These are phyloP conservation scores for Podospora australis DNA, from an alignment of 495 filamentous ascomycete species.

Conservation along the genomic window DNA sequence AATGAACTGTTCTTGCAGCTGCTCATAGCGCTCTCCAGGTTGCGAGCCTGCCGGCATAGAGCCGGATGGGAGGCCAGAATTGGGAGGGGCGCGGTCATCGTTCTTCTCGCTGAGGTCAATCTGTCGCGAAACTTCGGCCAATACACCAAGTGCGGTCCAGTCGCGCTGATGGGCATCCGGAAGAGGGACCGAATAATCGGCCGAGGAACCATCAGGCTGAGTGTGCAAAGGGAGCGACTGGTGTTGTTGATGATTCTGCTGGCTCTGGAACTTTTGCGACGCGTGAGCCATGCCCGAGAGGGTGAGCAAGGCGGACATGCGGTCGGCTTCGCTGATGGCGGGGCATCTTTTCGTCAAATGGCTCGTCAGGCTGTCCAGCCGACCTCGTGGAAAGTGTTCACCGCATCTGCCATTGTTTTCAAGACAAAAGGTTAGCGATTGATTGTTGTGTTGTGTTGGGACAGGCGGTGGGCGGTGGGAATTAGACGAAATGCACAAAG, in stretches of 20 bases:
- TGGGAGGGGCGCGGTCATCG: conserved; percentile 29
- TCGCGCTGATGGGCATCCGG: conserved; percentile 26
- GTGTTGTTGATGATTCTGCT: conserved; percentile 17
- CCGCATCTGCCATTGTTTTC: conserved; percentile 47
- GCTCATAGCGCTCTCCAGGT: conserved; percentile 32
- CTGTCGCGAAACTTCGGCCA: conserved; percentile 77
- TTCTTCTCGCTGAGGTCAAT: conserved; percentile 50
- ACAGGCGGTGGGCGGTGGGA: neutral
- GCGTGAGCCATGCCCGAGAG: conserved; percentile 35
- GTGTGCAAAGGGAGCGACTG: too few relatives aligned
- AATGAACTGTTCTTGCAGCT: conserved; percentile 46
- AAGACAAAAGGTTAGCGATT: conserved; percentile 1
- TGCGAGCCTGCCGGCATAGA: conserved; percentile 7
- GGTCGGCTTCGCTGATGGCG: conserved; percentile 58
- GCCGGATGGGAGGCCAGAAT: conserved; percentile 1
- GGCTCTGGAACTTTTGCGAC: conserved; percentile 19
- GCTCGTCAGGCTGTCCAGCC: conserved; percentile 68
- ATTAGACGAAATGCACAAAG: neutral
- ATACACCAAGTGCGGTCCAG: conserved; percentile 69
- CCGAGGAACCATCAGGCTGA: conserved; percentile 19
- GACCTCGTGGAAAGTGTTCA: conserved; percentile 77
- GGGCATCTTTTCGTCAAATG: conserved; percentile 80
- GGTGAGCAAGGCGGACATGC: conserved; percentile 55
- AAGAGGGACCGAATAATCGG: conserved; percentile 24
- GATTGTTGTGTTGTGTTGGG: neutral